phyloP scores from a whole-genome alignment of 176 grass and related monocot genomes.

The sorghum (Sorghum bicolor) region Sorghum_bicolor_NCBIv3 NC_012871.2:3092001-3092500 shows the following conservation, averaged over 20 bases:
- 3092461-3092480: constrained; percentile 82
- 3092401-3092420: constrained; percentile 63
- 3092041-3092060: constrained; percentile 1
- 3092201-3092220: constrained; percentile 74
- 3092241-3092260: constrained; percentile 89
- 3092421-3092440: constrained; percentile 70
- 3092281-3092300: constrained; percentile 78
- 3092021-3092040: not conserved
- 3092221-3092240: constrained; percentile 84
- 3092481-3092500: constrained; percentile 72
- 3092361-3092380: not conserved
- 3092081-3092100: not conserved
- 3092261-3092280: constrained; percentile 86
- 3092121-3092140: not conserved
- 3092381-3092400: constrained; percentile 21
- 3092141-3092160: constrained; percentile 25
- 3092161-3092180: constrained; percentile 75
- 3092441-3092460: constrained; percentile 64
- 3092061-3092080: not conserved
- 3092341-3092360: not conserved
- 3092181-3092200: constrained; percentile 83
- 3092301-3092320: constrained; percentile 5
- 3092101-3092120: not conserved
- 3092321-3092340: constrained; percentile 4
- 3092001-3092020: not conserved